Evolutionary conservation across 495 filamentous ascomycete genomes (phyloP), one percentile per base, ranked within the genome.

Genomic region (Hyaloscypha hepaticicola): DNA sequence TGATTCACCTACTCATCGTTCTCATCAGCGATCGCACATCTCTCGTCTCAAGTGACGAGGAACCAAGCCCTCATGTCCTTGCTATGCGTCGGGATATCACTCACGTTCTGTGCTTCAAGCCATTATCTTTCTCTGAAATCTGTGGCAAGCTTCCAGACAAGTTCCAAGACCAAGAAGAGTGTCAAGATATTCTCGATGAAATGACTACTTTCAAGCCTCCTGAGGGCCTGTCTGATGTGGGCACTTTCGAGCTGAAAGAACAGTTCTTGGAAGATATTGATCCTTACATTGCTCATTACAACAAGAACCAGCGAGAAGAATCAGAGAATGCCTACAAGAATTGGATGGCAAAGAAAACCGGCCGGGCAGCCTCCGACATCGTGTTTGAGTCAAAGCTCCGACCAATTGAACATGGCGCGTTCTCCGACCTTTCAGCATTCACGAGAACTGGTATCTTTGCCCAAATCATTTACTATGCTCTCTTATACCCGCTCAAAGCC

Each of bases 231-330:
- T 90, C 89, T 31, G 95, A 98, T 75, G 88, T 90, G 11, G 95
- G 95, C 28, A 96, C 90, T 0, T 98, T 99, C 69, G 92, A 96
- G 72, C 79, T 99, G 49, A 96, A 94, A 75, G 84, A 88, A 0
- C 83, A 96, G 61, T 92, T 87, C 66, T 81, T 96, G 28, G 88
- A 90, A 60, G 82, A 96, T 27, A 85, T 98, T 29, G 95, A 99
- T 73, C 95, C 95, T 5, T 99, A 97, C 72, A 91, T 91, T 69
- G 88, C 92, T 16, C 91, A 97, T 68, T 99, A 95, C 77, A 93
- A 85, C 66, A 96, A 96, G 75, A 98, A 98, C 73, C 96, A 98
- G 74, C 89, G 95, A 27, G 95, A 99, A 70, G 95, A 99, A 72
- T 90, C 93, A 0, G 95, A 99, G 77, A 88, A 81, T 60, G 89